Base-by-base conservation (phyloP, 2,329 filamentous ascomycete species). In the Colletotrichum cereale region DNA sequence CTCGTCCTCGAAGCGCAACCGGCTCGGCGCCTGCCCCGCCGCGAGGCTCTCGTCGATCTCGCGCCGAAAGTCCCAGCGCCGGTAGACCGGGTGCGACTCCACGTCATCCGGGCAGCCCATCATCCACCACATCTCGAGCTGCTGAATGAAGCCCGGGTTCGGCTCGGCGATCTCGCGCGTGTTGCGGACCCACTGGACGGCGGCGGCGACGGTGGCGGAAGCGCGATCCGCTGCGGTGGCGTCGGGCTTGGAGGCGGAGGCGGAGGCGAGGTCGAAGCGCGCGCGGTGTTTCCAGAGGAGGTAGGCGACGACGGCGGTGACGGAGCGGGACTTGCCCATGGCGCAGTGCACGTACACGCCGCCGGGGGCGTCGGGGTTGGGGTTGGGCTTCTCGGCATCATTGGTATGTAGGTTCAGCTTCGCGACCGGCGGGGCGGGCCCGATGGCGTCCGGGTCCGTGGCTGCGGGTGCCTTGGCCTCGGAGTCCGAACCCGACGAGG, bases 301-400 rank as follows among this genome's bases (percentile, higher is more conserved):
- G 81, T 95, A 98, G 73, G 96, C 96, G 69, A 97, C 88, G 66
- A 94, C 88, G 75, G 93, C 89, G 40, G 94, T 92, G 75, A 96
- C 93, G 58, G 96, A 98, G 71, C 96, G 93, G 42, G 95, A 98
- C 83, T 97, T 97, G 64, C 96, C 96, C 91, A 97, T 97, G 29
- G 95, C 96, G 86, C 96, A 97, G 83, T 88, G 86, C 12, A 90
- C 88, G 67, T 86, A 87, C 36, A 90, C 87, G 18, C 82, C 86
- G 36, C 83, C 83, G 71, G 70, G 74, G 42, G 48, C 26, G 10
- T 55, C 56, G 73, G 72, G 63, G 60, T 73, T 29, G 73, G 72
- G 63, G 60, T 73, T 29, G n/a, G 44, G 73, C 74, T 66, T 70
- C 60, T 58, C 74, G 62, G 21, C 73, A 44, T 26, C 73, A 44